Evolutionary conservation across 1,139 yeast species (phyloP), one percentile per base, ranked within the genome.

Genomic region (Nematodospora anomalae): DNA sequence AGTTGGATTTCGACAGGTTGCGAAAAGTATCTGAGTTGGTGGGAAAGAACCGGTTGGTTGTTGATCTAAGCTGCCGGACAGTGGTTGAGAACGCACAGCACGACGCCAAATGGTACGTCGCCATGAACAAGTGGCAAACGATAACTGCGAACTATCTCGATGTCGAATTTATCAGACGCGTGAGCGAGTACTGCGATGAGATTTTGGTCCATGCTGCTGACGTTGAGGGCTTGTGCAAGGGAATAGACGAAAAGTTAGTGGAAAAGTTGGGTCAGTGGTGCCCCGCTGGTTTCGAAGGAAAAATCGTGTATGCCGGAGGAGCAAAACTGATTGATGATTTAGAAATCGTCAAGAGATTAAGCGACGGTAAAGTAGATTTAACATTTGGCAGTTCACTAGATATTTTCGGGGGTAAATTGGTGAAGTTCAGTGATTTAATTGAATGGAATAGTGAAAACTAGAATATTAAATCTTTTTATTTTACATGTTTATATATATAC

Each of bases 41-140:
- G 8, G 94, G 96, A 0, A 77, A 71, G 41, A 74, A 79, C 2
- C 64, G 75, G 33, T 62, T 92, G n/a, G 87, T 89, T n/a, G 84
- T 89, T 35, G 97, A 92, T 58, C 71, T 90, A 50, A 88, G 97
- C 55, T 90, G 97, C 57, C 72, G 96, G 38, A 71, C 74, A 23
- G 68, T 71, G 2, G 50, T 51, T 9, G 46, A 43, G 4, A 44
- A 51, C 6, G 45, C 41, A 4, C 44, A 51, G 6, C 67, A 62
- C 3, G 58, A 50, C 3, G 46, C 51, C 3, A 61, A 64, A 32
- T 92, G 98, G 98, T 76, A 82, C 16, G 97, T 94, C 6, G 97
- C 97, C 4, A 92, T 89, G 80, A 89, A 94, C 60, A 85, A 90
- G 58, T 92, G 98, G 98, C 97, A 90, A 60, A 86, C 94, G 0